Evolutionary conservation across 2,329 filamentous ascomycete genomes (phyloP).

Genomic region (Ophiostoma novo-ulmi): DNA sequence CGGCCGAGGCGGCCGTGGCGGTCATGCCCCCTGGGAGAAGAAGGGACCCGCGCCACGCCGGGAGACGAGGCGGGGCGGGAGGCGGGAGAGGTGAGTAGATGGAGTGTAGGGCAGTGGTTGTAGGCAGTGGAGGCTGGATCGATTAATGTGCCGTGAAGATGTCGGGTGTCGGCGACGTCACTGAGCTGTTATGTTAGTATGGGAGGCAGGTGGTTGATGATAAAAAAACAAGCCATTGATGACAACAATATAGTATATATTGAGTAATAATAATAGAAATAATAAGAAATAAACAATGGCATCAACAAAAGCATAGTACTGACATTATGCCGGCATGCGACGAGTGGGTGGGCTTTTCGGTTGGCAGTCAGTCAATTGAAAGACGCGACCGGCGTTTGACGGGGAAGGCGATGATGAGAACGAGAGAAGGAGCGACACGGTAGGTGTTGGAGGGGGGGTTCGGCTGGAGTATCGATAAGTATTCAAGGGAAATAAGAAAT

Average conservation of each 20-base stretch:
- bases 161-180: neutral
- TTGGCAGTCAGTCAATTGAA: neutral
- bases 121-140: too few relatives aligned
- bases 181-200: neutral
- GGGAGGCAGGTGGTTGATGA: neutral
- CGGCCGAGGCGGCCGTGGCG: constrained; percentile 29
- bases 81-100: neutral
- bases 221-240: neutral
- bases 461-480: neutral
- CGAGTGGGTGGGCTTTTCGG: neutral
- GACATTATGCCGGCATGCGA: neutral
- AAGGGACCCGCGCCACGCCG: constrained; percentile 34
- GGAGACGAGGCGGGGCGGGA: constrained; percentile 29
- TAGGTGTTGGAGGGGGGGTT: neutral
- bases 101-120: too few relatives aligned
- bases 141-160: too few relatives aligned
- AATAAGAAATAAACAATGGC: neutral
- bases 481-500: neutral
- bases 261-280: neutral
- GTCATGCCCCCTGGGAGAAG: constrained; percentile 33
- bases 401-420: neutral
- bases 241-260: neutral
- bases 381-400: constrained; percentile 4
- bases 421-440: neutral
- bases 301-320: neutral